These are phyloP conservation scores for Exophiala viscosa DNA, from an alignment of 2,329 filamentous ascomycete genomes.

Conservation along the genomic window DNA sequence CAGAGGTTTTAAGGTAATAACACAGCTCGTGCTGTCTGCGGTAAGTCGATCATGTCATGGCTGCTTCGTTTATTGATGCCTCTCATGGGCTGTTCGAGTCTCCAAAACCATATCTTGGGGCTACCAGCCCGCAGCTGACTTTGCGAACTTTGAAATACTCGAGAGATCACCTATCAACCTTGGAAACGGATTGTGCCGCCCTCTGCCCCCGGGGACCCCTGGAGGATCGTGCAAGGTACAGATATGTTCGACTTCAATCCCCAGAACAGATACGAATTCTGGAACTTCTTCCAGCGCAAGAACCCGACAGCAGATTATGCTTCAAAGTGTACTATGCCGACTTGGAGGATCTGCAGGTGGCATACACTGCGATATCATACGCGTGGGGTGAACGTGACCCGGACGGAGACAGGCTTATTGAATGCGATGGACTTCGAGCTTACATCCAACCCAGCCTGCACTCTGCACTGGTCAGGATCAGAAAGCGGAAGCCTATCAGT, in stretches of 20 bases:
- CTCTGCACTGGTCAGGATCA: slow-evolving; percentile 7
- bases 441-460: slow-evolving; percentile 9
- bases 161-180: too few species aligned
- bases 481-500: not conserved
- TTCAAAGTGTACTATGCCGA: slow-evolving; percentile 4
- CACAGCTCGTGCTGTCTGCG: not conserved
- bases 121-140: too few species aligned
- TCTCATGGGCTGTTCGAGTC: not conserved
- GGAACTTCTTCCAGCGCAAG: slow-evolving; percentile 3
- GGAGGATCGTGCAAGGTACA: not conserved
- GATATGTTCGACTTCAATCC: not conserved
- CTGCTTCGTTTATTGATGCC: not conserved
- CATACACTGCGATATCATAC: slow-evolving; percentile 15
- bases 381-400: slow-evolving; percentile 6
- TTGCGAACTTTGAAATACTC: too few species aligned
- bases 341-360: not conserved
- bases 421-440: slow-evolving; percentile 3
- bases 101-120: not conserved
- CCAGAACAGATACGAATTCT: slow-evolving; percentile 8
- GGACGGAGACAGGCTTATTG: not conserved
- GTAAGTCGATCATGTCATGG: not conserved
- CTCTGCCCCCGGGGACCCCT: too few species aligned
- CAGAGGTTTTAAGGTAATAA: not conserved
- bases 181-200: too few species aligned
- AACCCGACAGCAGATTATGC: not conserved